Percentiles rank a stretch among this genome's conserved stretches.
Conservation (phyloP, 495 filamentous ascomycete species). For the Lindgomyces ingoldianus region DNA sequence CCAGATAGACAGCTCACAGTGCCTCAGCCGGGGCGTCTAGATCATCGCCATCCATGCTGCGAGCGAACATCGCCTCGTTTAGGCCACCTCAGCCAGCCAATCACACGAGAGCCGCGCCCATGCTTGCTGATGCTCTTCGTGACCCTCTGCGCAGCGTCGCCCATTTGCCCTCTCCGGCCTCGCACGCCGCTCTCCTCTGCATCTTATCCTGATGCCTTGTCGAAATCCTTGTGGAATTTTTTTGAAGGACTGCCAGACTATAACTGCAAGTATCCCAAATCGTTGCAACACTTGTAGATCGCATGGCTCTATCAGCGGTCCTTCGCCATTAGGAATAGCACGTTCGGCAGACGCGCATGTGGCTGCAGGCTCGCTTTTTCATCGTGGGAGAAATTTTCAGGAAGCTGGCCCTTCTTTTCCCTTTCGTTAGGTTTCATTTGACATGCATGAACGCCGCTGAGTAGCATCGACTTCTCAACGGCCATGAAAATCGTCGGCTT, state of each 20-base stretch:
- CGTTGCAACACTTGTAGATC: neutral
- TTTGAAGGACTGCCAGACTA: too few relatives aligned
- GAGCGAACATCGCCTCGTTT: neutral
- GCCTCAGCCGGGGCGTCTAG: neutral
- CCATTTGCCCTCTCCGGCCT: neutral
- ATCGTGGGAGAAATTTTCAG: neutral
- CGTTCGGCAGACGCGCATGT: neutral
- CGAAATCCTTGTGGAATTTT: neutral
- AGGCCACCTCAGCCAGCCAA: neutral
- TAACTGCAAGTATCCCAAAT: neutral
- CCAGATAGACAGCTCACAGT: neutral
- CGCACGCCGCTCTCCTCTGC: neutral
- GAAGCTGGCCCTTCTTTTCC: neutral
- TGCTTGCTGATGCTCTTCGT: neutral
- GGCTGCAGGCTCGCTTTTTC: neutral
- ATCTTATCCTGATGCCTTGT: neutral
- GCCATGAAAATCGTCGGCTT: neutral
- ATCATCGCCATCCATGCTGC: neutral
- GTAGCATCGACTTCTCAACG: neutral
- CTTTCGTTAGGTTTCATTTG: neutral
- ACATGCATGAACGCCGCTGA: neutral
- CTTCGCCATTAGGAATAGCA: neutral
- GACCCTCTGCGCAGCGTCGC: neutral
- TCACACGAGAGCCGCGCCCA: neutral
- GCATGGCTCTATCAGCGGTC: neutral